Evolutionary conservation across 2,329 filamentous ascomycete species (phyloP).

Genomic region (Pseudogymnoascus sp.): DNA sequence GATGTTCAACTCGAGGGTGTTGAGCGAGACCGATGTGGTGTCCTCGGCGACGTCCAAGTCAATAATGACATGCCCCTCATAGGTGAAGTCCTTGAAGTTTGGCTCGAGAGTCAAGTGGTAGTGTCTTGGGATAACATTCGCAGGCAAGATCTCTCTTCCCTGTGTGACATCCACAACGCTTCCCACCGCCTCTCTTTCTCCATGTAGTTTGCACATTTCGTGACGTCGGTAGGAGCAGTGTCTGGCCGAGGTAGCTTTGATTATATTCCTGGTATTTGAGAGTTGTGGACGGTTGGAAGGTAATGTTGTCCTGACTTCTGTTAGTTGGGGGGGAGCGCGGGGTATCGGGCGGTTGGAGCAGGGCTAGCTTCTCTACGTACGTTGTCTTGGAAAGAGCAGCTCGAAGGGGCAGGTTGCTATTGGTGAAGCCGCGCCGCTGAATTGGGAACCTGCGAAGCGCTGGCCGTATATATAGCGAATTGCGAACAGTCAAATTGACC

Average conservation of each 20-base stretch:
- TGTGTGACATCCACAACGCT: slow-evolving; percentile 52
- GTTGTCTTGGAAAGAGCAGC: slow-evolving; percentile 8
- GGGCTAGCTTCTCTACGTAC: slow-evolving; percentile 7
- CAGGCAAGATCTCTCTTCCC: slow-evolving; percentile 76
- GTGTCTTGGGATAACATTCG: slow-evolving; percentile 85
- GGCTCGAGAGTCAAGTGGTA: slow-evolving; percentile 90
- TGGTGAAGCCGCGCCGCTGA: slow-evolving; percentile 6
- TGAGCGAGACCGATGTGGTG: slow-evolving; percentile 76
- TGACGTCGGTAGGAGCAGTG: slow-evolving; percentile 67
- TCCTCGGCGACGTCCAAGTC: slow-evolving; percentile 82
- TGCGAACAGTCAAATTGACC: slow-evolving; percentile 9
- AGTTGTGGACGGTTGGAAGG: slow-evolving; percentile 19
- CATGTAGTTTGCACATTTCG: slow-evolving; percentile 60
- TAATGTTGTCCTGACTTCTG: slow-evolving; percentile 17
- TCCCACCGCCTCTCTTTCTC: slow-evolving; percentile 45
- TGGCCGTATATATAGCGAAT: slow-evolving; percentile 4
- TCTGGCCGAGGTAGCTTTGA: slow-evolving; percentile 29
- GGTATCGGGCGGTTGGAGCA: not conserved
- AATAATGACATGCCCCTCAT: slow-evolving; percentile 75
- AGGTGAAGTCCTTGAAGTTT: slow-evolving; percentile 79
- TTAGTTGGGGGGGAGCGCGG: not conserved
- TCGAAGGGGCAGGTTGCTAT: slow-evolving; percentile 8
- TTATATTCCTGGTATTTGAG: slow-evolving; percentile 17
- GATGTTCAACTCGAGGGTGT: slow-evolving; percentile 80
- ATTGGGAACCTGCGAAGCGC: slow-evolving; percentile 3